Evolutionary conservation across 345 rosid genomes (phyloP), one percentile per base, ranked within the genome.

Genomic region (Arabis alpina): DNA sequence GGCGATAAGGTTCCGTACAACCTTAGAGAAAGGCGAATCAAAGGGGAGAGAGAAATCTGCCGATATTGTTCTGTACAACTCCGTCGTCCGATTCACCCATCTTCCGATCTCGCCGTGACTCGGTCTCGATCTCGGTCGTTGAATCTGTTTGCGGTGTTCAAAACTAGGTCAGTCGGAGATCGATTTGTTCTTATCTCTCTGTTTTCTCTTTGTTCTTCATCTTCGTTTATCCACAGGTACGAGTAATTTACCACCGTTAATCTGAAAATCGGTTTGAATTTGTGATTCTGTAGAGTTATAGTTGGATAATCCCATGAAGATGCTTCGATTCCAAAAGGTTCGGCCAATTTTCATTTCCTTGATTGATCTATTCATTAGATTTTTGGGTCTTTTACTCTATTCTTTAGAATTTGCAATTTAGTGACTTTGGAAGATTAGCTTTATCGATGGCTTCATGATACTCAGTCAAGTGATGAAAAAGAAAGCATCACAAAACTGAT

Each of bases 251-350:
- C 23, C 23, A 10, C 2, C 34, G 16, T 34, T 25, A 8, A 64
- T 50, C 72, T 41, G 54, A 54, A 4, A 9, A 6, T 23, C 3
- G 16, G n/a, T 55, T 54, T 40, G 54, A 44, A 76, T 81, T 71
- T 2, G 63, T 28, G 76, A 80, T 68, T 65, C 19, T 61, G 53
- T 10, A 75, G 59, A 68, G 37, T 28, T 28, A 94, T 94, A 57
- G 97, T 94, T 47, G 99, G 98, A 54, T 92, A 94, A 82, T 88
- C 99, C 19, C 92, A 94, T 66, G 99, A 94, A 80, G 99, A 94
- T 77, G 99, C 99, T 62, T 94, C 99, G 71, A 98, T 94, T 54
- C 99, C 99, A 2, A 95, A 95, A 88, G 99, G 99, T 90, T 23
- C 19, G 49, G 6, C 23, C 23, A 19, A 19, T 19, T 27, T 15